Conservation (phyloP, 805 yeast species). For the Geotrichum ghanense region DNA sequence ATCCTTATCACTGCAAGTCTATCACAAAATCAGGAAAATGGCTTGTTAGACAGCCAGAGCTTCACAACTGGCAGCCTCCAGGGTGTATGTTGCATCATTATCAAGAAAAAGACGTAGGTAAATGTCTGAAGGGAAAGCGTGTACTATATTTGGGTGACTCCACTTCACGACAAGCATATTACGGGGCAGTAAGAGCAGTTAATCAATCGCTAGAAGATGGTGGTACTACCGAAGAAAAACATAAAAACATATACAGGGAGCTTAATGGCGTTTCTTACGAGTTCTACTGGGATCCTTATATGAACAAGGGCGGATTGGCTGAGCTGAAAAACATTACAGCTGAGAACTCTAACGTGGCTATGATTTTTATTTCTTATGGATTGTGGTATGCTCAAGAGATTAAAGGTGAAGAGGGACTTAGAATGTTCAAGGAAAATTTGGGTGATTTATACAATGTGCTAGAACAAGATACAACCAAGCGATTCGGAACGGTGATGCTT, state of each 20-base stretch:
- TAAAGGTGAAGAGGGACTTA: slow-evolving; percentile 5
- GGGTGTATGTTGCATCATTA: slow-evolving; percentile 15
- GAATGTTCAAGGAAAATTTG: slow-evolving; percentile 4
- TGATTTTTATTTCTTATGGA: slow-evolving; percentile 11
- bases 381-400: slow-evolving; percentile 12
- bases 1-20: slow-evolving; percentile 2
- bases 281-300: slow-evolving; percentile 16
- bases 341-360: slow-evolving; percentile 5
- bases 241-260: slow-evolving; percentile 11
- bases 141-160: slow-evolving; percentile 17
- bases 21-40: not conserved
- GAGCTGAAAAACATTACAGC: slow-evolving; percentile 4
- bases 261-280: slow-evolving; percentile 10
- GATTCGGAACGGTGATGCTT: slow-evolving; percentile 1
- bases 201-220: slow-evolving; percentile 13
- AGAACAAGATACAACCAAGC: not conserved
- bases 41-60: not conserved
- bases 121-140: slow-evolving; percentile 12
- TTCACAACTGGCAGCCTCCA: slow-evolving; percentile 16
- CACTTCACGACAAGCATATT: slow-evolving; percentile 16
- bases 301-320: slow-evolving; percentile 10
- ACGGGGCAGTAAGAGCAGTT: slow-evolving; percentile 14
- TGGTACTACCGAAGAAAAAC: slow-evolving; percentile 8
- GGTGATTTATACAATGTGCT: not conserved
- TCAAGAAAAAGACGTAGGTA: slow-evolving; percentile 7